Evolutionary conservation across 2,329 filamentous ascomycete genomes (phyloP), one percentile per base, ranked within the genome.

Genomic region (Cladobotryum protrusum): DNA sequence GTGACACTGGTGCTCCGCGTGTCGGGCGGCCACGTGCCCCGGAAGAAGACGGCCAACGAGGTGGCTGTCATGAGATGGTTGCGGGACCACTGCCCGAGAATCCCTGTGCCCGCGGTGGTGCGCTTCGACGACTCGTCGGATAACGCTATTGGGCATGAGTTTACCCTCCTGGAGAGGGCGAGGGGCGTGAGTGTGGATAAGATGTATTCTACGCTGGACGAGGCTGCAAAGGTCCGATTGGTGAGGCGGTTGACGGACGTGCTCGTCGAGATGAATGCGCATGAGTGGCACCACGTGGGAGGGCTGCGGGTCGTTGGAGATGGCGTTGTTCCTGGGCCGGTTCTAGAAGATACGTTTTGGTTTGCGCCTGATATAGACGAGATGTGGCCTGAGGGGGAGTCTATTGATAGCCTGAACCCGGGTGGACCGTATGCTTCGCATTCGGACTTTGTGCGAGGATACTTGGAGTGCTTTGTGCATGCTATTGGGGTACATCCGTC

Each of bases 271-370:
- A 53, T 69, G 6, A 61, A 68, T 44, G 9, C 24, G 8, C 57
- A 60, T 19, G 36, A 49, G 9, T 67, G 60, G 51, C 12, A 44
- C 5, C 52, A 56, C 14, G 56, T 65, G 15, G 63, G 65, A 29
- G 66, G 65, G 1, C 48, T 68, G 3, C 37, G 33, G 24, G 20
- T 60, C 11, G 24, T 32, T n/a, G 32, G 20, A 3, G 49, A 52
- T n/a, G 43, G 48, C 1, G 56, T 58, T 9, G 36, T 54, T 2
- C 54, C 56, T 1, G 65, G 61, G 2, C 64, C 57, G 2, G 46
- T 63, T 1, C 43, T 70, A 7, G 67, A 69, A 4, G 67, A 71
- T 45, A 65, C 59, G 8, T 69, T 67, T 39, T 70, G 68, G 67
- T 58, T 63, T 46, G 50, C 34, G 6, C 61, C 62, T 4, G 64